phyloP scores from a whole-genome alignment of 345 rosid species.

The Xanthoceras sorbifolium region DNA sequence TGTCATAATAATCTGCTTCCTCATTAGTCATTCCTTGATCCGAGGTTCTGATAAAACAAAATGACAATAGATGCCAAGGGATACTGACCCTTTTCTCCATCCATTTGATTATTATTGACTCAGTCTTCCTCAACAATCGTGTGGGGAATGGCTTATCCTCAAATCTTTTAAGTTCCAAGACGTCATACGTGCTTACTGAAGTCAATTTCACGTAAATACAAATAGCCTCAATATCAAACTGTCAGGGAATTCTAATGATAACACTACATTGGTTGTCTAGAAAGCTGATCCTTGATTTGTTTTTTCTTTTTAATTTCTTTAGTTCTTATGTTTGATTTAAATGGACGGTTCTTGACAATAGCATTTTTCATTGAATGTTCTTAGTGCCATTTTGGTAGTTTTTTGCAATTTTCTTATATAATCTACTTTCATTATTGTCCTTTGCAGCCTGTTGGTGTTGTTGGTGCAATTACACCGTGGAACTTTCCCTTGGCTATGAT shows the following conservation, averaged over 20 bases:
- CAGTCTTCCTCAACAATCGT: neutral
- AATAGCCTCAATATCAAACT: neutral
- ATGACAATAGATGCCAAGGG: neutral
- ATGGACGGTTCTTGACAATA: constrained; percentile 1
- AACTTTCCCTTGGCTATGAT: constrained; percentile 99
- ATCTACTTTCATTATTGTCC: constrained; percentile 23
- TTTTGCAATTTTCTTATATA: neutral
- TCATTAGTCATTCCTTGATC: too few relatives aligned
- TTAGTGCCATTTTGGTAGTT: neutral
- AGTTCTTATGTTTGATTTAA: neutral
- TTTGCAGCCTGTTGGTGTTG: constrained; percentile 94
- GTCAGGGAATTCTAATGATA: neutral
- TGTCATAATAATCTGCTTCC: neutral
- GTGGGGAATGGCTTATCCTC: neutral
- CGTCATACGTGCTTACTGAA: neutral
- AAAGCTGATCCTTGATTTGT: neutral
- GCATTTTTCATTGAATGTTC: neutral
- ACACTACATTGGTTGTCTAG: neutral
- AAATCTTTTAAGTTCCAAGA: neutral
- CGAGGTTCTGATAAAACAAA: neutral
- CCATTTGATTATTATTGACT: neutral
- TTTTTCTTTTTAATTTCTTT: neutral
- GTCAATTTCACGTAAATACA: neutral
- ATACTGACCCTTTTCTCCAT: neutral
- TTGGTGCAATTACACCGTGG: constrained; percentile 96